Evolutionary conservation across 192 early-diverging fungal species (phyloP).

Genomic region (Linnemannia elongata): DNA sequence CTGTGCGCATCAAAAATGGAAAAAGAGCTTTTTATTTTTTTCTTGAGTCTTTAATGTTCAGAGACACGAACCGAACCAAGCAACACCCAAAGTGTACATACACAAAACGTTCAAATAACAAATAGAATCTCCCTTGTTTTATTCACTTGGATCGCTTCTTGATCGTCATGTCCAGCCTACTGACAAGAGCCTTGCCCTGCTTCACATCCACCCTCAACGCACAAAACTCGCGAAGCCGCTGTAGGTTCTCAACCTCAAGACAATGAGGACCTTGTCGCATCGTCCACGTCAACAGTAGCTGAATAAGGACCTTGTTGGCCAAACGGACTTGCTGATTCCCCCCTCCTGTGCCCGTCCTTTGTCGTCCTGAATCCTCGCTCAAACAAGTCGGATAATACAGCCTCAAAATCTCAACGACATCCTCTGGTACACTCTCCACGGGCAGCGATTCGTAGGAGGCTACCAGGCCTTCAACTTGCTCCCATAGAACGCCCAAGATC

Average conservation of each 20-base stretch:
- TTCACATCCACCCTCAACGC: conserved; percentile 23
- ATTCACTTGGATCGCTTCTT: conserved; percentile 19
- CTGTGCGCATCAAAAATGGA: conserved; percentile 2
- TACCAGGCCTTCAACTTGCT: neutral
- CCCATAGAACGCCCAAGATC: conserved; percentile 20
- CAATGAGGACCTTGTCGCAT: conserved; percentile 37
- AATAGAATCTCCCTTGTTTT: neutral
- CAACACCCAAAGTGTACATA: neutral
- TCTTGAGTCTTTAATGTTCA: neutral
- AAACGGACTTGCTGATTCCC: conserved; percentile 7
- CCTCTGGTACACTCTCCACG: neutral
- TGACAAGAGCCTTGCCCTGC: conserved; percentile 29
- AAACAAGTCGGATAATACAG: conserved; percentile 14
- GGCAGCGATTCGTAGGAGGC: neutral
- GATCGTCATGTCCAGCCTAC: conserved; percentile 36
- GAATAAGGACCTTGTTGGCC: conserved; percentile 20
- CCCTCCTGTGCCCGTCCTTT: no score
- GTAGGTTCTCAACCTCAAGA: conserved; percentile 24
- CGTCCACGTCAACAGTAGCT: conserved; percentile 41
- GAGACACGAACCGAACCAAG: neutral
- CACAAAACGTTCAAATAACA: no score
- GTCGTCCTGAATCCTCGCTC: neutral
- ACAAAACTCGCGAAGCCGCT: conserved; percentile 37
- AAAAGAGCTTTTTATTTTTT: neutral
- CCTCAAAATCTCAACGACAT: conserved; percentile 8